Base-by-base conservation (phyloP, 1,284 basidiomycete genomes). In the Naganishia sp. region DNA sequence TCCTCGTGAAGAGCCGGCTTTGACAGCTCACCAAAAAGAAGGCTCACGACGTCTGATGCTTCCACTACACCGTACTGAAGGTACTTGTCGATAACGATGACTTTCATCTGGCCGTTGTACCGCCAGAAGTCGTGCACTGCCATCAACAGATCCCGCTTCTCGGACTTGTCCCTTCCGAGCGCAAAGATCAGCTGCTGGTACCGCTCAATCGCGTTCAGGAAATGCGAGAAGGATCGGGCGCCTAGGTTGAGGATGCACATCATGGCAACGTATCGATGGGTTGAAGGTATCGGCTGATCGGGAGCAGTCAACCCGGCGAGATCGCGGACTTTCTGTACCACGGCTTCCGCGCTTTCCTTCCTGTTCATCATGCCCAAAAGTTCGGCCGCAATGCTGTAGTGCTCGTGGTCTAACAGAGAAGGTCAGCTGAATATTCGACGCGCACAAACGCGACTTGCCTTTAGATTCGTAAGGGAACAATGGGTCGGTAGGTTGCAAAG, bases 51-150 rank as follows among this genome's bases (percentile, higher is more conserved):
- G 74, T 99, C 94, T 17, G 88, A 86, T 0, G 94, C 92, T 74
- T 98, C 94, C 35, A 99, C 89, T 66, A 99, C 90, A 74, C 96
- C 91, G 79, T 99, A 99, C 79, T 99, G 95, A 85, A 99, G 90
- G 69, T 98, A 83, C 81, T 99, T 99, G 83, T 98, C 96, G 69
- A 95, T 88, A 6, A 97, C 94, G 73, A 99, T 92, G 23, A 85
- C 83, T 47, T 94, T 83, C 87, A 94, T 91, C 74, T 95, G 91
- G 32, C 83, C 82, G 72, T 90, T 91, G 68, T 85, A 79, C 69
- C 83, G 84, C 93, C 93, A 97, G 81, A 90, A 96, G 25, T 81
- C 78, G 1, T 84, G 85, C 6, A 90, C 87, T 21, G 87, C 87
- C 54, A 82, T 84, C 28, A 93, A 84, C 71, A 91, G 86, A 70